A percentile compares a stretch with the other conserved stretches of the same genome.
Conservation (phyloP, 495 filamentous ascomycete species). For the Arthonia radiata region DNA sequence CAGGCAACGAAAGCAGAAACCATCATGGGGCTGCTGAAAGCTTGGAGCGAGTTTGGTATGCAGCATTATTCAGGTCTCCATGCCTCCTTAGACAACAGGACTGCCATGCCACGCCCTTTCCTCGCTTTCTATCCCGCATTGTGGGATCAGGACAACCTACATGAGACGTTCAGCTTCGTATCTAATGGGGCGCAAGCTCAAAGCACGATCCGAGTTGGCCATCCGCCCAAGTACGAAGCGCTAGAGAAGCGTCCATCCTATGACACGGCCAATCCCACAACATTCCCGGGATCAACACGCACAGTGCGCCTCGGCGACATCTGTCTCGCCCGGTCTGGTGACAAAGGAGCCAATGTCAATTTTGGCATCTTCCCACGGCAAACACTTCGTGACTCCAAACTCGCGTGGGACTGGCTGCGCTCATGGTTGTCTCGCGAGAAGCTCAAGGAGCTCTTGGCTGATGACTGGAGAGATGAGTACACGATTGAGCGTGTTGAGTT, state of each 20-base stretch:
- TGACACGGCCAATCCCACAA: constrained; percentile 3
- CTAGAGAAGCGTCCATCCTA: constrained; percentile 4
- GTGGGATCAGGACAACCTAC: constrained; percentile 12
- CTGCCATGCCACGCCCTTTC: constrained; percentile 15
- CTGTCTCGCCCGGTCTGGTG: constrained; percentile 24
- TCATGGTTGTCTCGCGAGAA: constrained; percentile 17
- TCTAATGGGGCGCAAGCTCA: background rate
- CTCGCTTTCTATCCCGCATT: constrained; percentile 22
- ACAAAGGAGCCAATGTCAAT: constrained; percentile 27
- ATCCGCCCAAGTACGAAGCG: constrained; percentile 4
- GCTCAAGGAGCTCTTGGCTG: constrained; percentile 16
- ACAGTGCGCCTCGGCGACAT: constrained; percentile 22
- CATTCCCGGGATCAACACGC: constrained; percentile 14
- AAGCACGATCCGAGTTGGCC: constrained; percentile 4
- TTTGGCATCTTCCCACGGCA: constrained; percentile 27
- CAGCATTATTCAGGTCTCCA: constrained; percentile 17
- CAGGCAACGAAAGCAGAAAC: constrained; percentile 5
- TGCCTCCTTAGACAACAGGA: constrained; percentile 13
- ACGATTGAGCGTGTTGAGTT: constrained; percentile 19
- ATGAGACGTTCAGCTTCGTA: constrained; percentile 5
- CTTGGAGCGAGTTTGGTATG: constrained; percentile 20
- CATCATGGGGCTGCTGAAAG: constrained; percentile 13
- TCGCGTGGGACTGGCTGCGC: constrained; percentile 28
- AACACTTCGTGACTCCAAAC: too few species aligned
- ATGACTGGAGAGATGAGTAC: constrained; percentile 13